These are phyloP conservation scores for Agroathelia rolfsii DNA, from an alignment of 1,284 basidiomycete species.

Conservation along the genomic window DNA sequence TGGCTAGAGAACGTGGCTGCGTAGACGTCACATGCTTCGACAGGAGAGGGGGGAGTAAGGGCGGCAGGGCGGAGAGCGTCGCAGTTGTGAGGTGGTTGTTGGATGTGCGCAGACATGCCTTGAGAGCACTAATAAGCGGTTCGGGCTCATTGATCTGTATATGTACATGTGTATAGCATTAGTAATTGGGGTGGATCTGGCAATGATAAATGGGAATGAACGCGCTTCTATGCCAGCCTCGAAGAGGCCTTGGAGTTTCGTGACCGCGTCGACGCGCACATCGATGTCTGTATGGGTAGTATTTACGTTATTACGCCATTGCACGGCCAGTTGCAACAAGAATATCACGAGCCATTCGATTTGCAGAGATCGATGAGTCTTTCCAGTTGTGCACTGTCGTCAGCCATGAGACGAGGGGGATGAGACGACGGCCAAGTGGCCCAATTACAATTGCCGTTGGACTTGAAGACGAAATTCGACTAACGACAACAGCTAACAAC, in stretches of 20 bases:
- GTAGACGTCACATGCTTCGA: conserved; percentile 25
- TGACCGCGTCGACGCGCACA: conserved; percentile 67
- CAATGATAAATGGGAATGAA: conserved; percentile 4
- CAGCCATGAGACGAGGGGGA: conserved; percentile 32
- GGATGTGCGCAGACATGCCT: conserved; percentile 64
- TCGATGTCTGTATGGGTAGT: conserved; percentile 49
- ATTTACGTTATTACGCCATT: conserved; percentile 8
- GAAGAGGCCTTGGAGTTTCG: conserved; percentile 65
- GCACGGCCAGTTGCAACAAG: conserved; percentile 7
- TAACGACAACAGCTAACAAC: no score
- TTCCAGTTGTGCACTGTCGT: conserved; percentile 43
- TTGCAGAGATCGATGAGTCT: conserved; percentile 60
- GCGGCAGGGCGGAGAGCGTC: conserved; percentile 52
- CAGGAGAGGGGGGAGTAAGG: conserved; percentile 53
- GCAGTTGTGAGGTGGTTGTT: conserved; percentile 78
- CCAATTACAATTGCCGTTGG: no score
- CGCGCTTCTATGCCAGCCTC: conserved; percentile 58
- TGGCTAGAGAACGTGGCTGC: conserved; percentile 26
- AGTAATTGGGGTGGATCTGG: conserved; percentile 1
- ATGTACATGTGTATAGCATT: conserved; percentile 10
- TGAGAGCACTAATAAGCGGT: conserved; percentile 55
- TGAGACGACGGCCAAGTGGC: no score
- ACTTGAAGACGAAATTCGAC: no score
- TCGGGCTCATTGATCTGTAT: conserved; percentile 61
- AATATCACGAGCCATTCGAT: conserved; percentile 46